phyloP scores from a whole-genome alignment of 306 rosid genomes.

The Senna siamea region DNA sequence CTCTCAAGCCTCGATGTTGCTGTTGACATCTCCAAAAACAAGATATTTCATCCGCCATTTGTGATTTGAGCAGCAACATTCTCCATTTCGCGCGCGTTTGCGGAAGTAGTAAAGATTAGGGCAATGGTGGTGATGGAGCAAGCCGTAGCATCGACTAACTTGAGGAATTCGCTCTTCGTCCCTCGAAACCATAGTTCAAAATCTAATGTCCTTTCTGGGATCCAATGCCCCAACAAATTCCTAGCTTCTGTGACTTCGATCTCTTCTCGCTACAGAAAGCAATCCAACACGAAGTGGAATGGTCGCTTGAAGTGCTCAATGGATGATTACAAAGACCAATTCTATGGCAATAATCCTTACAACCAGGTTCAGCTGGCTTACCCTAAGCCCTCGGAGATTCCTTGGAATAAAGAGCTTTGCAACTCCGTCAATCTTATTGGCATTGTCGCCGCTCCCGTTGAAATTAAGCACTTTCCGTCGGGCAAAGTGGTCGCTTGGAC shows the following conservation, averaged over 20 bases:
- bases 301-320: constrained; percentile 48
- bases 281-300: background rate
- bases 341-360: constrained; percentile 22
- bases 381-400: constrained; percentile 76
- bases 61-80: background rate
- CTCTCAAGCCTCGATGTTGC: background rate
- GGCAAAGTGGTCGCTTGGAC: constrained; percentile 87
- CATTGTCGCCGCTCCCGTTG: constrained; percentile 66
- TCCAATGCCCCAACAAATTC: background rate
- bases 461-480: constrained; percentile 73
- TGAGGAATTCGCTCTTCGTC: constrained; percentile 13
- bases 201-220: constrained; percentile 10
- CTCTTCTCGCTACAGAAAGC: background rate
- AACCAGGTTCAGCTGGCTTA: constrained; percentile 42
- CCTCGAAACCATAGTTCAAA: constrained; percentile 19
- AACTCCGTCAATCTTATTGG: constrained; percentile 84
- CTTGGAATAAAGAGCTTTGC: constrained; percentile 87
- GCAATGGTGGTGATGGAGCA: constrained; percentile 50
- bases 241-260: background rate
- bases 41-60: background rate
- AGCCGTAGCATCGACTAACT: constrained; percentile 21
- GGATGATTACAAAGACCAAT: constrained; percentile 38
- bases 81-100: constrained; percentile 25
- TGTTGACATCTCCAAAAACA: background rate
- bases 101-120: background rate